Base-by-base conservation (phyloP, 164 flowering plant species). In the Macadamia integrifolia region DNA sequence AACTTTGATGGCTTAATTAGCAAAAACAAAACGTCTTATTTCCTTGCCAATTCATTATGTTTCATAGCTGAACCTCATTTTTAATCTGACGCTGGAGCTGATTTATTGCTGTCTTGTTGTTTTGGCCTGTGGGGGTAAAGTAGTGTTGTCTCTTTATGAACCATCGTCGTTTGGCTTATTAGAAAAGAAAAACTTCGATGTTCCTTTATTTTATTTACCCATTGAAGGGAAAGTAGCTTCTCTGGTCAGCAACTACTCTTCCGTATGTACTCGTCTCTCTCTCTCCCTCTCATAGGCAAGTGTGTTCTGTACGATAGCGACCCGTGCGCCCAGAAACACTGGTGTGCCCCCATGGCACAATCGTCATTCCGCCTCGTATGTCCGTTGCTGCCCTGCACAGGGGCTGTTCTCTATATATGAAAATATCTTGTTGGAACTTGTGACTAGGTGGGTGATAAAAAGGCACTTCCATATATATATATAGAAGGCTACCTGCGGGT, bases 171-270 rank as follows among this genome's bases (percentile, higher is more conserved):
- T 79, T 83, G 86, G 85, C 78, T 78, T 74, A 77, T 77, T 68
- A 64, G 71, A 74, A 85, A 84, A 83, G 77, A 66, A 71, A 75
- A 73, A 75, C 74, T 72, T 74, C 65, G 78, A 68, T 69, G 66
- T 69, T 31, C 67, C 68, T 66, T 79, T 68, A 66, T 75, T 79
- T 78, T 76, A 59, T 46, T 64, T 75, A 66, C 78, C 69, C 58
- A 68, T 69, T 72, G 62, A 74, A 71, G 77, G 62, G 75, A 78
- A 87, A 88, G 93, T 85, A 80, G 75, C 75, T 81, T 82, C 72
- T 74, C 62, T 80, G 84, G 88, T 85, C 92, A 86, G 88, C 87
- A 71, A 66, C 69, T 74, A 69, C 73, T 71, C 63, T 76, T 72
- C 68, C 76, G 60, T 66, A 60, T 61, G 69, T 69, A 62, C 23